Evolutionary conservation across 345 rosid species (phyloP).

Genomic region (Gossypium bickii): DNA sequence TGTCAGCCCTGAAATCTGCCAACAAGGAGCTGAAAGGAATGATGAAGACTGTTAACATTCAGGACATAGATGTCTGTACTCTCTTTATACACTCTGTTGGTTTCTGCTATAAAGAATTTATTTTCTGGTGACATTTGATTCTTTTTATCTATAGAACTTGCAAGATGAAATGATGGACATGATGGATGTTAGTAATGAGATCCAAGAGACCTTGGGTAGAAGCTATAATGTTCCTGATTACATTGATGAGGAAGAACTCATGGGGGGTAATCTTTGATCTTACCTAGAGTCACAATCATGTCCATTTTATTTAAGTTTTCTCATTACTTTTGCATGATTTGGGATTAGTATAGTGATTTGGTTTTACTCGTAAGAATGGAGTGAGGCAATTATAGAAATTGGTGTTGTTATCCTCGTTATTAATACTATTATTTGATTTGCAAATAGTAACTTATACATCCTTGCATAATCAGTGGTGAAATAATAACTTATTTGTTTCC

Average conservation of each 20-base stretch:
- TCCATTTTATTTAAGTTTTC: not conserved
- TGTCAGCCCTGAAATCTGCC: conserved; percentile 86
- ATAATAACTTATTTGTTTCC: not conserved
- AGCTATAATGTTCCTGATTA: conserved; percentile 95
- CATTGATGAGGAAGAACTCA: conserved; percentile 93
- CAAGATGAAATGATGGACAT: conserved; percentile 98
- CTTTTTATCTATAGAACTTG: conserved; percentile 54
- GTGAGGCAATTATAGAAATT: not conserved
- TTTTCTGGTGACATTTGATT: not conserved
- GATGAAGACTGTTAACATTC: conserved; percentile 97
- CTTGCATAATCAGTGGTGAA: not conserved
- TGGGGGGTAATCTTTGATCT: conserved; percentile 67
- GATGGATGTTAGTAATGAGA: conserved; percentile 91
- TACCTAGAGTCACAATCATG: not conserved
- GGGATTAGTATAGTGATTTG: not conserved
- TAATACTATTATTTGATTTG: not conserved
- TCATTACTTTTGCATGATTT: not conserved
- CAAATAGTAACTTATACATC: not conserved
- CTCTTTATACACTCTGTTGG: conserved; percentile 1
- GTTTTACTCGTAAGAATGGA: not conserved
- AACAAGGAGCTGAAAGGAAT: conserved; percentile 98
- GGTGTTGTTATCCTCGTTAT: not conserved
- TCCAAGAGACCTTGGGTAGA: conserved; percentile 94
- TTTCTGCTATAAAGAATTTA: conserved; percentile 4
- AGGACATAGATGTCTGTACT: conserved; percentile 74